Base-by-base conservation (phyloP, 148 eudicot species). In the Drosera capensis region DNA sequence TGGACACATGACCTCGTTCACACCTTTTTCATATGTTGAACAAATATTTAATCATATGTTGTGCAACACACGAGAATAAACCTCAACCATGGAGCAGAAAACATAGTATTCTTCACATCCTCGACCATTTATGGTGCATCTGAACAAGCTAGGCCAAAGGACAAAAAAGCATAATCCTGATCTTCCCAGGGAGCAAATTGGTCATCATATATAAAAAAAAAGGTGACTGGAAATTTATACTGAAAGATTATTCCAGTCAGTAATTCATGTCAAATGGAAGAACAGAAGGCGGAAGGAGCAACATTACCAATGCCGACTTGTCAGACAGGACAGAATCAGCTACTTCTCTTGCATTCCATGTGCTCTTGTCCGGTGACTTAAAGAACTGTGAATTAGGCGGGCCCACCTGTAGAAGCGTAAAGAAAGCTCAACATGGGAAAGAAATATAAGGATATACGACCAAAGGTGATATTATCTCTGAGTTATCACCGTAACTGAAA, bases 291-390 rank as follows among this genome's bases (percentile, higher is more conserved):
- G n/a, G 38, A 17, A 45, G 25, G 35, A 28, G 13, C 3, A 19
- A 38, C 59, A 50, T 54, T 80, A 90, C 99, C 95, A 90, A 67
- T 40, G 99, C 82, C 46, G 95, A 75, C 52, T 90, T 90, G 77
- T 90, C 99, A 17, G 95, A 77, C 37, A 90, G 59, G 56, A 90
- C 99, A 40, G 95, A 80, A 64, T 90, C 95, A 54, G 95, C 99
- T 48, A 90, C 94, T 65, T 73, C 88, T 65, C 74, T 90, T 0
- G 95, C 75, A 47, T 23, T 68, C 99, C 99, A 90, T 12, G 82
- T 73, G 63, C 67, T 63, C 64, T 75, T 90, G 63, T 85, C 95
- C 64, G 65, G 78, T 31, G 85, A 69, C 59, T 85, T 85, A 64
- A 90, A 68, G 68, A 75, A 80, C 44, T 56, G 66, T 43, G 65